Conservation (phyloP, 306 rosid species). For the Quercus parvula region DNA sequence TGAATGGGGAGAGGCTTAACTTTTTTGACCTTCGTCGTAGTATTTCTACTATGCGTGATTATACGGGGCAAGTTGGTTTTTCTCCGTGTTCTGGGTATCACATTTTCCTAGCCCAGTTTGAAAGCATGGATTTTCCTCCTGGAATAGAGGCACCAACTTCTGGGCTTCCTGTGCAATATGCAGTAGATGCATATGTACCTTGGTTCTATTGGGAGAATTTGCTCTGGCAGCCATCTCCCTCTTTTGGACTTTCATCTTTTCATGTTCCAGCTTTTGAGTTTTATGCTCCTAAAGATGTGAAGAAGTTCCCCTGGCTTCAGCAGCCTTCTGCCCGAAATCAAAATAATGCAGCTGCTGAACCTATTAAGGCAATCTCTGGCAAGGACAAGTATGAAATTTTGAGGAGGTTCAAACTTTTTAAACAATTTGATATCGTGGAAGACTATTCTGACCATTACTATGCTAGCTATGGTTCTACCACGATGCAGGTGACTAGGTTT, state of each 20-base stretch:
- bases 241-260: no score
- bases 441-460: constrained; percentile 68
- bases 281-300: constrained; percentile 34
- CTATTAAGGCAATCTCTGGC: constrained; percentile 29
- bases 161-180: constrained; percentile 27
- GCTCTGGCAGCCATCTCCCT: no score
- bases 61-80: not conserved
- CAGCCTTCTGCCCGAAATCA: constrained; percentile 21
- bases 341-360: constrained; percentile 19
- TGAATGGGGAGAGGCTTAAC: constrained; percentile 35
- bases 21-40: constrained; percentile 42
- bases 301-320: constrained; percentile 34
- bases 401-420: constrained; percentile 51
- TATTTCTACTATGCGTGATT: constrained; percentile 28
- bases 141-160: constrained; percentile 79
- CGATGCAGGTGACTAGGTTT: constrained; percentile 41
- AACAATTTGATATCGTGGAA: constrained; percentile 76
- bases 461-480: constrained; percentile 21
- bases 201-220: no score
- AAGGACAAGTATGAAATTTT: constrained; percentile 47
- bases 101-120: constrained; percentile 59
- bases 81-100: constrained; percentile 38
- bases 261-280: not conserved
- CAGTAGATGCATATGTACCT: no score
- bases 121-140: constrained; percentile 62